phyloP scores from a whole-genome alignment of 2,329 filamentous ascomycete genomes.

The Diaporthe sp. region DNA sequence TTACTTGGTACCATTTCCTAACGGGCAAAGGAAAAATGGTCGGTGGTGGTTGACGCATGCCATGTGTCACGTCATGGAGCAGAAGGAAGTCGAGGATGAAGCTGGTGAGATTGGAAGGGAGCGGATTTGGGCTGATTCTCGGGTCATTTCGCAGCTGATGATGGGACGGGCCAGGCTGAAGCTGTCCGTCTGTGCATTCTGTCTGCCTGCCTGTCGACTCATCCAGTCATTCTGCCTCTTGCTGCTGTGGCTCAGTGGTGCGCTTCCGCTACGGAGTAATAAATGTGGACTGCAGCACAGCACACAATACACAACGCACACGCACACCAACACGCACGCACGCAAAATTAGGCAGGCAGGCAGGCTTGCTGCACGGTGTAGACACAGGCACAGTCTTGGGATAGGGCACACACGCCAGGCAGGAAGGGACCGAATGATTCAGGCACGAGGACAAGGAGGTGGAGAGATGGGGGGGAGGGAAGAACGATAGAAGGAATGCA shows the following conservation, averaged over 20 bases:
- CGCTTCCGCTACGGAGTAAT: constrained; percentile 17
- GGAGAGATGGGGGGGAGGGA: neutral
- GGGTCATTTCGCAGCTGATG: constrained; percentile 27
- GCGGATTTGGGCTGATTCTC: constrained; percentile 20
- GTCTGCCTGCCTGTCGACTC: neutral
- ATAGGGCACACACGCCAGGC: neutral
- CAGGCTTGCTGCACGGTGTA: neutral
- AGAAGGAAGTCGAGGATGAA: neutral
- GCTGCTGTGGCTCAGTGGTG: neutral
- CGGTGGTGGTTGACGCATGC: neutral
- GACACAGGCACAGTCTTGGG: neutral
- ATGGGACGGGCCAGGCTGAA: constrained; percentile 29
- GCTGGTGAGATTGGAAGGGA: constrained; percentile 21
- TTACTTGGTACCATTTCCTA: neutral
- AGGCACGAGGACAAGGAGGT: neutral
- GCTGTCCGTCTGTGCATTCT: constrained; percentile 25
- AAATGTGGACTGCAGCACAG: constrained; percentile 19
- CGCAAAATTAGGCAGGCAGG: neutral
- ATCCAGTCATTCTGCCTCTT: neutral
- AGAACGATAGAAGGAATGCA: neutral
- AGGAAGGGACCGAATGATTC: constrained; percentile 7
- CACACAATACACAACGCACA: neutral
- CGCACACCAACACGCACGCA: neutral
- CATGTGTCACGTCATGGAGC: constrained; percentile 17
- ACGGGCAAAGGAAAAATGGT: neutral